phyloP scores from a whole-genome alignment of 495 filamentous ascomycete species.

The Hyaloscypha hepaticicola region DNA sequence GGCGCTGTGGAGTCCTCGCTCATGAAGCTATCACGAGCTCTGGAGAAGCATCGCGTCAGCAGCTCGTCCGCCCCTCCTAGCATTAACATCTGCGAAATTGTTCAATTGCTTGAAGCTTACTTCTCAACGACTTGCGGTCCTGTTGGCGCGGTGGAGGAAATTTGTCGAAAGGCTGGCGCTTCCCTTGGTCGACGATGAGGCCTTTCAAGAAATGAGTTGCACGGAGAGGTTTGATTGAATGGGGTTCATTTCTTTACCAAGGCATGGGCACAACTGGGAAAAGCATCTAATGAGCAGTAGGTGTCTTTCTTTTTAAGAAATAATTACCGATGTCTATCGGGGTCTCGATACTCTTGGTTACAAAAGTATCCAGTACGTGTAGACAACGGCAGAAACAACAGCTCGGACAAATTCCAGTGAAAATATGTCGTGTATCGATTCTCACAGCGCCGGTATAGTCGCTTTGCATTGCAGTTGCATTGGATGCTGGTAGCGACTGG shows the following conservation, averaged over 20 bases:
- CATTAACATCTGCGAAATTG: not conserved
- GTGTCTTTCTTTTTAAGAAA: too few species aligned
- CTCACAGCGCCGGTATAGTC: too few species aligned
- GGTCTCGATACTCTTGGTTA: too few species aligned
- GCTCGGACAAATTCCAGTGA: not conserved
- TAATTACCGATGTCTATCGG: too few species aligned
- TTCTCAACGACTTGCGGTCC: not conserved
- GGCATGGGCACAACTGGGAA: not conserved
- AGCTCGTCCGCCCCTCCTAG: not conserved
- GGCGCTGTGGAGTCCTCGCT: not conserved
- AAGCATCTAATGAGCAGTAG: too few species aligned
- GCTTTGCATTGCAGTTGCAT: too few species aligned
- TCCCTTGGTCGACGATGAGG: not conserved
- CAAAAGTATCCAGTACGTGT: too few species aligned
- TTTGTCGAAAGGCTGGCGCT: not conserved
- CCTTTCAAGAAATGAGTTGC: not conserved
- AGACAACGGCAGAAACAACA: not conserved
- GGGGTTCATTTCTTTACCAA: not conserved
- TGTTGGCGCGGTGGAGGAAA: not conserved
- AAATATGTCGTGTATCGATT: too few species aligned
- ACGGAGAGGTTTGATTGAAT: not conserved
- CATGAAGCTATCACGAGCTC: constrained; percentile 2
- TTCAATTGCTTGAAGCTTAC: not conserved
- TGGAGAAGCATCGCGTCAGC: constrained; percentile 10
- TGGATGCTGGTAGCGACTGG: not conserved